phyloP scores from a whole-genome alignment of 108 stramenopile genomes.

The Fragilariopsis cylindrus region DNA sequence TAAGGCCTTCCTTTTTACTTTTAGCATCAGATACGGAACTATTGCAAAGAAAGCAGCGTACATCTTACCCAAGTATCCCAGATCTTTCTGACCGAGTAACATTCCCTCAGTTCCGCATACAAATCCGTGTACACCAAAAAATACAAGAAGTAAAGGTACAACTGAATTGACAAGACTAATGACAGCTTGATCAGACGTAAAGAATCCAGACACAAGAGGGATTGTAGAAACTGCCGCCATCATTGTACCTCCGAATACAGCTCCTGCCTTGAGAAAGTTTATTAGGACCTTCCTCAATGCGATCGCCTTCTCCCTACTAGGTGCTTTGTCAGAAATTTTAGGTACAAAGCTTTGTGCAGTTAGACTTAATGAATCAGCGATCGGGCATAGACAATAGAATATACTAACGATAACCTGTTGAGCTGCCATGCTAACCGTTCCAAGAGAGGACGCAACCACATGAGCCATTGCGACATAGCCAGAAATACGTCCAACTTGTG shows the following conservation, averaged over 20 bases:
- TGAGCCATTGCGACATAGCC: conserved; percentile 86
- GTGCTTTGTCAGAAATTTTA: conserved; percentile 46
- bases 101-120: conserved; percentile 74
- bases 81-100: conserved; percentile 83
- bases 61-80: conserved; percentile 60
- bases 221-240: conserved; percentile 52
- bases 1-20: conserved; percentile 65
- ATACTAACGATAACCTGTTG: conserved; percentile 79
- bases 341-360: conserved; percentile 85
- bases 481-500: conserved; percentile 73
- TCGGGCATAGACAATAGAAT: conserved; percentile 76
- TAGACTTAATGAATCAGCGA: conserved; percentile 73
- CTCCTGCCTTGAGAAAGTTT: conserved; percentile 76
- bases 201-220: conserved; percentile 63
- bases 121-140: conserved; percentile 68
- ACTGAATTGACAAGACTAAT: conserved; percentile 57
- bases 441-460: conserved; percentile 70
- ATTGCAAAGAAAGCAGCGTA: conserved; percentile 69
- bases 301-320: conserved; percentile 41
- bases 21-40: conserved; percentile 76
- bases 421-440: conserved; percentile 76
- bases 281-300: conserved; percentile 52
- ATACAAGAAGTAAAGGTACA: conserved; percentile 55
- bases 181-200: conserved; percentile 76
- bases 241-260: conserved; percentile 59